These are phyloP conservation scores for Camillea tinctor DNA, from an alignment of 2,329 filamentous ascomycete genomes.

Conservation along the genomic window DNA sequence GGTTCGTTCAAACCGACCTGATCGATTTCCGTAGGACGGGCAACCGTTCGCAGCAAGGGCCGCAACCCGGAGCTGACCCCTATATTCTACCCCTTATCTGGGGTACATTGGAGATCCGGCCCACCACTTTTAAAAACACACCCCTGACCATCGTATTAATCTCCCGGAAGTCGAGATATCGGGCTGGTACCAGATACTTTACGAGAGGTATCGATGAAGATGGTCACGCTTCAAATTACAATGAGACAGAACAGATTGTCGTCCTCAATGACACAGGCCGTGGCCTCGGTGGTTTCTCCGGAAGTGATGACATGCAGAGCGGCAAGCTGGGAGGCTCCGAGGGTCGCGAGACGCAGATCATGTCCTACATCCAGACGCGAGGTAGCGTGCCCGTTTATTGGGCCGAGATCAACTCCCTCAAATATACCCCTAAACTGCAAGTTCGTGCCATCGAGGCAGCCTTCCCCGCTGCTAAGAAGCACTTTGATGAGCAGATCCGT, in stretches of 20 bases:
- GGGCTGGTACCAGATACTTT: constrained; percentile 91
- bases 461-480: constrained; percentile 72
- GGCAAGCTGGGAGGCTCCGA: constrained; percentile 59
- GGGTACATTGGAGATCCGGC: constrained; percentile 89
- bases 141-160: constrained; percentile 84
- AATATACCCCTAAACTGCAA: constrained; percentile 88
- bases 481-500: constrained; percentile 91
- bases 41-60: constrained; percentile 61
- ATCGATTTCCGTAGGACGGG: constrained; percentile 78
- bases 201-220: constrained; percentile 91
- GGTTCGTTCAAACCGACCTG: constrained; percentile 84
- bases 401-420: constrained; percentile 91
- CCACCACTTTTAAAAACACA: constrained; percentile 81
- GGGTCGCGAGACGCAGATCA: constrained; percentile 77
- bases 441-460: constrained; percentile 82
- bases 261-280: constrained; percentile 80
- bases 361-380: constrained; percentile 94
- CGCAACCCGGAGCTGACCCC: constrained; percentile 78
- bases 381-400: constrained; percentile 95
- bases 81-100: constrained; percentile 96
- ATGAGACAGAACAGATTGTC: constrained; percentile 93
- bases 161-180: constrained; percentile 81
- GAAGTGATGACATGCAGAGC: constrained; percentile 73
- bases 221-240: constrained; percentile 97
- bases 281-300: constrained; percentile 76